Evolutionary conservation across 345 rosid species (phyloP), one percentile per base, ranked within the genome.

Genomic region (Boechera stricta): DNA sequence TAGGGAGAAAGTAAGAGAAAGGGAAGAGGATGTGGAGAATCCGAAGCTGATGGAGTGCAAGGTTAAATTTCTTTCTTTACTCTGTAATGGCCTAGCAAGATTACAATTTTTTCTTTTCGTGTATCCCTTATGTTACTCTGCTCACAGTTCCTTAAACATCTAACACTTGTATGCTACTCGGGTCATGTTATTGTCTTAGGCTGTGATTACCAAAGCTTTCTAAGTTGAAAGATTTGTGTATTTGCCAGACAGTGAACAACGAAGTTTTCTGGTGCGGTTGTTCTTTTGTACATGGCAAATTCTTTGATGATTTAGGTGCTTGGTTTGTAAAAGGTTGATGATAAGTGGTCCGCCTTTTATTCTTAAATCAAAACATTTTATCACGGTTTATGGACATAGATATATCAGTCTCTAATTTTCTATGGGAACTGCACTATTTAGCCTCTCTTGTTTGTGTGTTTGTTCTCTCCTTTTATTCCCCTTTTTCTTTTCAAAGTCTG

Each of bases 21-120:
- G 57, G 69, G 95, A 93, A 71, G 97, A 88, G 47, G 70, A 71
- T 16, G 59, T 45, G 41, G 96, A 95, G 75, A 81, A 71, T 74
- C 75, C 78, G 1, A 84, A 77, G 75, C 92, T 75, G 86, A 76
- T 87, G 73, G 97, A 93, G 77, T 96, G 99, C 91, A 93, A 93
- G 98, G 99, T 91, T 76, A 21, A 31, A 38, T 55, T 7, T 49
- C 28, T 66, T 72, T 65, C 15, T 56, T 57, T 56, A 35, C 47
- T 69, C 41, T 69, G 26, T 62, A 31, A 3, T 45, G 32, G 5
- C 42, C 0, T 63, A 24, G 10, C 45, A 31, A 39, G 45, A 31
- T 76, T 67, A n/a, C 5, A 8, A 31, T 52, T 0, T 52, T 26
- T 31, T 32, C 28, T 15, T 54, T 36, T 26, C 18, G 13, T 42